phyloP scores from a whole-genome alignment of 2,329 filamentous ascomycete species.

The Colletotrichum sp. region DNA sequence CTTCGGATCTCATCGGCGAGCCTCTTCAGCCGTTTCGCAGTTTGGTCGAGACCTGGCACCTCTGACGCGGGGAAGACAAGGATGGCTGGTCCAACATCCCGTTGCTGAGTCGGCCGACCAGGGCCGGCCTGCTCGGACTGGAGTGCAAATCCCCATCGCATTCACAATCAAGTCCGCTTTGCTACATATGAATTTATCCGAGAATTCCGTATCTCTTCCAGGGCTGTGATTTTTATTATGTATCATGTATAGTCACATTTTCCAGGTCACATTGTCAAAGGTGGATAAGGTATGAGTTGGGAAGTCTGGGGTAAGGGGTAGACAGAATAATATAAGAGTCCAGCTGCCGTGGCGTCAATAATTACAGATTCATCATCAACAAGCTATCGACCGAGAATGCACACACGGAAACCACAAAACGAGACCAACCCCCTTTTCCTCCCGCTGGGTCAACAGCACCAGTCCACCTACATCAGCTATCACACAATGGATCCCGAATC shows the following conservation, averaged over 20 bases:
- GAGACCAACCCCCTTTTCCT: neutral
- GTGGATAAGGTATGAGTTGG: neutral
- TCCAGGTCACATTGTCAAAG: neutral
- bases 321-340: slow-evolving; percentile 3
- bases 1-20: neutral
- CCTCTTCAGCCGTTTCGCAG: neutral
- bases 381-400: neutral
- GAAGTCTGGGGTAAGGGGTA: neutral
- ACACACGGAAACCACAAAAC: neutral
- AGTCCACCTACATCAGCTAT: neutral
- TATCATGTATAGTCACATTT: neutral
- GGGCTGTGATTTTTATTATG: neutral
- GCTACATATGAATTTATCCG: neutral
- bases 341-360: slow-evolving; percentile 17
- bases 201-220: neutral
- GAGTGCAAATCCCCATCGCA: neutral
- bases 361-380: neutral
- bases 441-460: neutral
- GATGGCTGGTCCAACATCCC: neutral
- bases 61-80: neutral
- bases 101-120: neutral
- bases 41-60: neutral
- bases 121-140: neutral
- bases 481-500: neutral
- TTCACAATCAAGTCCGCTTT: neutral